These are phyloP conservation scores for Apiosordaria backusii DNA, from an alignment of 495 filamentous ascomycete genomes.

Conservation along the genomic window DNA sequence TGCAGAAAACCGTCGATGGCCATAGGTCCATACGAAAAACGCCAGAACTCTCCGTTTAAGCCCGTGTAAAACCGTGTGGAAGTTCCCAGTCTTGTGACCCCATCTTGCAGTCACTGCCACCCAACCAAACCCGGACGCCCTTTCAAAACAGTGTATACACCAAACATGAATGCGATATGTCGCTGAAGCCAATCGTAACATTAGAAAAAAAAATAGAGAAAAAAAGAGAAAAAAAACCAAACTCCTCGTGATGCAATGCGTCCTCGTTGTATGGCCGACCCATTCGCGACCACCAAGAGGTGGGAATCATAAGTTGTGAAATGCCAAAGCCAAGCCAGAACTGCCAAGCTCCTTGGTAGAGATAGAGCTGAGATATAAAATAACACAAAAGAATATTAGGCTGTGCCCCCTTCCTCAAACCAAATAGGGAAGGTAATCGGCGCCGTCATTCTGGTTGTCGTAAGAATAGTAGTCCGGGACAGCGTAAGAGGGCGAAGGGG, in stretches of 20 bases:
- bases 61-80: not conserved
- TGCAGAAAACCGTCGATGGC: not conserved
- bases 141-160: not conserved
- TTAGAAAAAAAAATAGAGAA: constrained; percentile 3
- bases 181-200: not conserved
- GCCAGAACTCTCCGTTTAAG: not conserved
- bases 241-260: not conserved
- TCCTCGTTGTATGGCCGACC: not conserved
- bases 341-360: not conserved
- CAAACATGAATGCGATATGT: not conserved
- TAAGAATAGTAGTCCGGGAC: not conserved
- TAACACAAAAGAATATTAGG: not conserved
- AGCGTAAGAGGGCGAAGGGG: not conserved
- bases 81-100: not conserved
- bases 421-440: not conserved
- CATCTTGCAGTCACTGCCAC: not conserved
- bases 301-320: constrained; percentile 13
- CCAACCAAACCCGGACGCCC: constrained; percentile 7
- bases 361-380: not conserved
- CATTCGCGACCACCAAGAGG: not conserved
- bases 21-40: not conserved
- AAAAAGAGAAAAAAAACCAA: not conserved
- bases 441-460: not conserved
- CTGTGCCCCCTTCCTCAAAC: not conserved
- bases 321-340: constrained; percentile 10